Percentiles rank a stretch among this genome's conserved stretches.
phyloP scores from a whole-genome alignment of 148 eudicot species.

The Rhododendron molle region DNA sequence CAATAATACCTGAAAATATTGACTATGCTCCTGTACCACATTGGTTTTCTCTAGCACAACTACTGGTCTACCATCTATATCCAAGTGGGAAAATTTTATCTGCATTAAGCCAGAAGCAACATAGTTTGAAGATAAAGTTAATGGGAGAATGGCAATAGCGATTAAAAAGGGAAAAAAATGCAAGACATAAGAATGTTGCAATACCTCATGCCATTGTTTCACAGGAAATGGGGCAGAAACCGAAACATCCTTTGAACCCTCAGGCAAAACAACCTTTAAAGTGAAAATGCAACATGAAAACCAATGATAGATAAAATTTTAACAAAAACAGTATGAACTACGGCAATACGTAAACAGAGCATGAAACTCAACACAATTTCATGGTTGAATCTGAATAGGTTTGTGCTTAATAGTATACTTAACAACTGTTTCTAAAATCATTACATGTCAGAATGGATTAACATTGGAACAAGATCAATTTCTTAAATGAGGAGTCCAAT shows the following conservation, averaged over 20 bases:
- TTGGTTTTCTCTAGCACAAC: constrained; percentile 66
- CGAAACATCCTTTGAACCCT: constrained; percentile 79
- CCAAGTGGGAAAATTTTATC: constrained; percentile 81
- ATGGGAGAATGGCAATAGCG: neutral
- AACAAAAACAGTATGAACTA: neutral
- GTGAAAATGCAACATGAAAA: constrained; percentile 14
- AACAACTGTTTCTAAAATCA: neutral
- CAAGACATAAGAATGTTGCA: neutral
- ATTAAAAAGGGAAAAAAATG: neutral
- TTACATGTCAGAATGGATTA: neutral
- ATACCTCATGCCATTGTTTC: constrained; percentile 70
- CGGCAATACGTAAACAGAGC: neutral
- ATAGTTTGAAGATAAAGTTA: neutral
- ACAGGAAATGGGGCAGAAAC: constrained; percentile 80
- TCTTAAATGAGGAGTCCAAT: neutral
- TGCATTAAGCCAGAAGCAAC: constrained; percentile 29
- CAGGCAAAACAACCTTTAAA: constrained; percentile 88
- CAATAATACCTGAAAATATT: constrained; percentile 66
- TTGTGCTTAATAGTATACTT: neutral
- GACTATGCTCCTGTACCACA: constrained; percentile 82
- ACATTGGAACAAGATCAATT: neutral
- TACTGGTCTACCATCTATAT: constrained; percentile 88
- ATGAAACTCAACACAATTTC: neutral
- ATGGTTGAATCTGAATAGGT: neutral
- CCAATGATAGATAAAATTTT: neutral